Conservation (phyloP, 768 basidiomycete species). For the Pleurotus djamor region DNA sequence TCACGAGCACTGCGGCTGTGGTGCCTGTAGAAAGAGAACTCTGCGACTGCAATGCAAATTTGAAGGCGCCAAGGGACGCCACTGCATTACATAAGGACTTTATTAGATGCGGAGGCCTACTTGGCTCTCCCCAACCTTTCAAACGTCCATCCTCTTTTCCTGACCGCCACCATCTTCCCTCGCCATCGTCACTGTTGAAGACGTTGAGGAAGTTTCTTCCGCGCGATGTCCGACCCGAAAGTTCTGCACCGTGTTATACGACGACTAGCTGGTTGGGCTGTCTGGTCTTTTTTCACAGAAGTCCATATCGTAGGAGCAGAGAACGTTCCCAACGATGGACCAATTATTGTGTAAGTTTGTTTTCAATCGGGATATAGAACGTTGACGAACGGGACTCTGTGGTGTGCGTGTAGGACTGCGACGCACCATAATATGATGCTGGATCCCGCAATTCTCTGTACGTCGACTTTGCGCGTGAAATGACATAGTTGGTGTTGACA, state of each 20-base stretch:
- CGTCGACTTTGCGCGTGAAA: conserved; percentile 25
- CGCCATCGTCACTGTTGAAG: too few species aligned
- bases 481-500: not conserved
- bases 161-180: too few species aligned
- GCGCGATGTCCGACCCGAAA: conserved; percentile 30
- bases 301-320: conserved; percentile 85
- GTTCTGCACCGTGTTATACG: conserved; percentile 71
- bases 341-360: conserved; percentile 84
- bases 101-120: too few species aligned
- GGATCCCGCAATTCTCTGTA: conserved; percentile 81
- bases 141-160: too few species aligned
- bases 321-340: conserved; percentile 83
- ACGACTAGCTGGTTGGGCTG: conserved; percentile 66
- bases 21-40: too few species aligned
- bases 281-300: conserved; percentile 87
- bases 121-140: too few species aligned
- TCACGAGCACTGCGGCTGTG: too few species aligned
- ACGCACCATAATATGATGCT: conserved; percentile 97
- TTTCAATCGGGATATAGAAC: not conserved
- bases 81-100: too few species aligned
- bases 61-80: too few species aligned
- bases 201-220: not conserved
- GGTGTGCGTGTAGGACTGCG: conserved; percentile 50
- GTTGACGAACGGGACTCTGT: not conserved
- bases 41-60: too few species aligned